A percentile compares a stretch with the other conserved stretches of the same genome.
phyloP scores from a whole-genome alignment of 345 rosid species.

The Brassica cretica region DNA sequence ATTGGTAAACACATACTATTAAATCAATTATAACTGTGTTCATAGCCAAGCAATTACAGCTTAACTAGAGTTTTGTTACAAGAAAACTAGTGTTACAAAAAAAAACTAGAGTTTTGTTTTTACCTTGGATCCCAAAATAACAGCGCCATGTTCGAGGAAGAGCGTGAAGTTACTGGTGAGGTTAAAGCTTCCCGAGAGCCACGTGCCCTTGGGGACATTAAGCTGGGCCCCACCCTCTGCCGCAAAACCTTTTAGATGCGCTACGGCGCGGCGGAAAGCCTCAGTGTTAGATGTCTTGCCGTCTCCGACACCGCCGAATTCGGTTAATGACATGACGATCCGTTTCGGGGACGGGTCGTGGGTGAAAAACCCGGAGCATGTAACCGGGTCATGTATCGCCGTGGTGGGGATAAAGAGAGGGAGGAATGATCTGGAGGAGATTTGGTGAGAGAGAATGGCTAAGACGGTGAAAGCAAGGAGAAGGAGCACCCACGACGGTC shows the following conservation, averaged over 20 bases:
- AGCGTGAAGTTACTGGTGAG: conserved; percentile 91
- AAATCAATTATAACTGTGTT: too few species aligned
- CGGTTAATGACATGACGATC: conserved; percentile 63
- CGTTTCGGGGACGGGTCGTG: conserved; percentile 44
- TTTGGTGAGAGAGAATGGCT: conserved; percentile 59
- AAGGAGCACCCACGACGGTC: conserved; percentile 54
- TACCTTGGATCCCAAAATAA: conserved; percentile 89
- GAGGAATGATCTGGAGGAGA: conserved; percentile 46
- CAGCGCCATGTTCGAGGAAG: conserved; percentile 77
- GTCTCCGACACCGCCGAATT: conserved; percentile 93
- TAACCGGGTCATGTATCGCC: conserved; percentile 36
- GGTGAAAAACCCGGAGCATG: conserved; percentile 16
- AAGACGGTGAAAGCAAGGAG: conserved; percentile 53
- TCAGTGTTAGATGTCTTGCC: conserved; percentile 76
- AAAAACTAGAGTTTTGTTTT: background rate
- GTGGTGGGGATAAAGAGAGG: conserved; percentile 35
- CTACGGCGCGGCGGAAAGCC: conserved; percentile 66
- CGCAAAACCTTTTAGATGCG: conserved; percentile 49
- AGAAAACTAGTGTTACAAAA: too few species aligned
- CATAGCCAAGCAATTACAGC: too few species aligned
- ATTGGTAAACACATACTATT: too few species aligned
- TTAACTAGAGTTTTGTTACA: too few species aligned
- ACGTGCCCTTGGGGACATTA: conserved; percentile 71
- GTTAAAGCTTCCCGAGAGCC: conserved; percentile 94
- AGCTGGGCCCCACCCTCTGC: conserved; percentile 68